Evolutionary conservation across 78 protist species (phyloP).

Genomic region (Dictyostelium purpureum): DNA sequence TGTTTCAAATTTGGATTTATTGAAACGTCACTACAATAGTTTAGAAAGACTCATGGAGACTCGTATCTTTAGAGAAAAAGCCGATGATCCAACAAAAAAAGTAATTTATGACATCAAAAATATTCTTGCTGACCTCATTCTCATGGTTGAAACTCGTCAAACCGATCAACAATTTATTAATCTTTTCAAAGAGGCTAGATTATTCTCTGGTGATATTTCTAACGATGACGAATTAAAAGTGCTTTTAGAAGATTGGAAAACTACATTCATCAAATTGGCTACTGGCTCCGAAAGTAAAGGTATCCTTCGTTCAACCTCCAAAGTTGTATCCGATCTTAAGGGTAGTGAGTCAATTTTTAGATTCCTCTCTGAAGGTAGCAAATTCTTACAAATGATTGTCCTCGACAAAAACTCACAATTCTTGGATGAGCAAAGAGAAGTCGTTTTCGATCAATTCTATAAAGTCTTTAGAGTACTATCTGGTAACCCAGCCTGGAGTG

Average conservation of each 20-base stretch:
- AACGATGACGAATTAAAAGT: slow-evolving; percentile 47
- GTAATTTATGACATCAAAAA: slow-evolving; percentile 59
- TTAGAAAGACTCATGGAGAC: slow-evolving; percentile 68
- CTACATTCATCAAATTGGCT: slow-evolving; percentile 7
- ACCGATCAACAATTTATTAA: slow-evolving; percentile 28
- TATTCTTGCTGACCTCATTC: slow-evolving; percentile 16
- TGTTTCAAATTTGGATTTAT: neutral
- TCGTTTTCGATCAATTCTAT: slow-evolving; percentile 62
- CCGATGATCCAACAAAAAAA: slow-evolving; percentile 43
- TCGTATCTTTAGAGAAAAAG: slow-evolving; percentile 49
- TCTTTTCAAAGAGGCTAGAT: slow-evolving; percentile 13
- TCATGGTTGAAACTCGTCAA: slow-evolving; percentile 58
- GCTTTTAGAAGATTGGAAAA: slow-evolving; percentile 41
- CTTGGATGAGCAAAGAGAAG: slow-evolving; percentile 45
- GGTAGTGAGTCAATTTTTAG: slow-evolving; percentile 20
- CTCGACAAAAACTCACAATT: neutral
- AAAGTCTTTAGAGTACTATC: slow-evolving; percentile 7
- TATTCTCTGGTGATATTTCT: slow-evolving; percentile 24
- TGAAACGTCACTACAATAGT: slow-evolving; percentile 56
- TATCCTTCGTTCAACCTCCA: neutral
- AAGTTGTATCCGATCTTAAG: slow-evolving; percentile 1
- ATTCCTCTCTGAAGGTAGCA: slow-evolving; percentile 29
- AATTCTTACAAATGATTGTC: slow-evolving; percentile 63
- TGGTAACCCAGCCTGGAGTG: slow-evolving; percentile 45
- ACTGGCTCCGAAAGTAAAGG: slow-evolving; percentile 26